Percentiles rank a stretch among this genome's conserved stretches.
These are phyloP conservation scores for Vickermania spadyakhi DNA, from an alignment of 208 protist genomes.

Conservation along the genomic window DNA sequence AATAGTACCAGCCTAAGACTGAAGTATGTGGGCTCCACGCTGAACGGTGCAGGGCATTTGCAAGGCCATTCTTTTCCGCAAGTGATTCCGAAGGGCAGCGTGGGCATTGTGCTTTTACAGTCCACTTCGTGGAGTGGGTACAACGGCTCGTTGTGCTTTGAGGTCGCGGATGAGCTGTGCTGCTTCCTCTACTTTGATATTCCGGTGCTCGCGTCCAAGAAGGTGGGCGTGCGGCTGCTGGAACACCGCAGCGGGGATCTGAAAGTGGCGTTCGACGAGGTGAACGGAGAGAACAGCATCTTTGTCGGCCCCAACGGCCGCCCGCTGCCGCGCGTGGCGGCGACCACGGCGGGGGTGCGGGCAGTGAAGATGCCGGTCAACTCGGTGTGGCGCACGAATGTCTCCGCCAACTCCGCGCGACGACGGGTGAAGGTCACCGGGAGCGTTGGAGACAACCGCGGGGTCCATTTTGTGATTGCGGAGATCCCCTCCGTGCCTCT, in stretches of 20 bases:
- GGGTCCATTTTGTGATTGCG: constrained; percentile 30
- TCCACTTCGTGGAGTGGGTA: constrained; percentile 56
- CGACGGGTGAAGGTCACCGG: constrained; percentile 22
- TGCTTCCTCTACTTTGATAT: constrained; percentile 69
- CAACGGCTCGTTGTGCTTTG: constrained; percentile 56
- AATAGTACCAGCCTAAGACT: constrained; percentile 31
- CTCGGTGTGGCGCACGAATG: constrained; percentile 18
- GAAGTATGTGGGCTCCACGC: constrained; percentile 32
- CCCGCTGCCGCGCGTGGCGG: constrained; percentile 9
- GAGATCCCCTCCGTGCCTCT: constrained; percentile 43
- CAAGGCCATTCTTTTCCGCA: constrained; percentile 43
- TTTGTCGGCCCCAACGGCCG: neutral
- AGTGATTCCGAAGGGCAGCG: constrained; percentile 25
- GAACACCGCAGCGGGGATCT: constrained; percentile 26
- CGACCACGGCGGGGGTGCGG: constrained; percentile 1
- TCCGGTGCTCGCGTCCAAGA: constrained; percentile 38
- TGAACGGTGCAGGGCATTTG: constrained; percentile 30
- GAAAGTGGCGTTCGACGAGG: constrained; percentile 18
- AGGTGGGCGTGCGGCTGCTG: constrained; percentile 60
- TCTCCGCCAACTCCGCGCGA: constrained; percentile 8
- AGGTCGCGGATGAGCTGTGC: constrained; percentile 29
- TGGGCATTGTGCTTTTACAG: constrained; percentile 46
- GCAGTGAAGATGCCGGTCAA: neutral
- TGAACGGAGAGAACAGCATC: constrained; percentile 12
- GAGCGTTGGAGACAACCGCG: constrained; percentile 11